Conservation (phyloP, 2,329 filamentous ascomycete genomes). For the Lachnellula occidentalis region DNA sequence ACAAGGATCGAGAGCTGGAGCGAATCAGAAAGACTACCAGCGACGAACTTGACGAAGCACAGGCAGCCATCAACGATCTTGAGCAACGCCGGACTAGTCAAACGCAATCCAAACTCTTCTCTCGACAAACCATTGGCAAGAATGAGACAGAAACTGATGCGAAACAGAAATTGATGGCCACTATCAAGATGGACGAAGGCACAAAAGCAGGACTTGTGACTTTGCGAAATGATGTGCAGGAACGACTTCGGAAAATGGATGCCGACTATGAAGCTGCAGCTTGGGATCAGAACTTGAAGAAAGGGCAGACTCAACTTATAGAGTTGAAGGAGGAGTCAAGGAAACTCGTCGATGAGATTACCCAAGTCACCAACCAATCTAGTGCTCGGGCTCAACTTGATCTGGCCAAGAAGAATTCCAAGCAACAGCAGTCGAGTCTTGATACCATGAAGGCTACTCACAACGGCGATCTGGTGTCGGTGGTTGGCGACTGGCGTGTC, state of each 20-base stretch:
- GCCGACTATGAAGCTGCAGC: slow-evolving; percentile 57
- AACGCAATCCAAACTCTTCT: slow-evolving; percentile 67
- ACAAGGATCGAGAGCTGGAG: slow-evolving; percentile 76
- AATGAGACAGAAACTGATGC: slow-evolving; percentile 66
- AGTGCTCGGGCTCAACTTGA: slow-evolving; percentile 81
- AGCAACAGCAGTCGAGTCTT: slow-evolving; percentile 67
- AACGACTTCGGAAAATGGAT: slow-evolving; percentile 55
- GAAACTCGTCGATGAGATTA: slow-evolving; percentile 70
- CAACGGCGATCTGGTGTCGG: slow-evolving; percentile 58
- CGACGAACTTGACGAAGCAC: slow-evolving; percentile 68
- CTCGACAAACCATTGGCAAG: slow-evolving; percentile 64
- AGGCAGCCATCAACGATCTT: slow-evolving; percentile 64
- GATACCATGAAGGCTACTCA: slow-evolving; percentile 74
- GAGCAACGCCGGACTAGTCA: slow-evolving; percentile 68
- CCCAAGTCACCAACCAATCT: slow-evolving; percentile 75
- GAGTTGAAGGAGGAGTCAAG: slow-evolving; percentile 67
- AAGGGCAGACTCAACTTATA: slow-evolving; percentile 59
- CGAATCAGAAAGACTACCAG: slow-evolving; percentile 67
- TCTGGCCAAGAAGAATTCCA: slow-evolving; percentile 72
- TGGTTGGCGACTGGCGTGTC: slow-evolving; percentile 67
- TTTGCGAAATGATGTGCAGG: slow-evolving; percentile 63
- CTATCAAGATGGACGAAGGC: slow-evolving; percentile 82
- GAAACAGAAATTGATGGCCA: slow-evolving; percentile 63
- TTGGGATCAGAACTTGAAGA: slow-evolving; percentile 66
- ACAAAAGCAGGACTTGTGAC: slow-evolving; percentile 71